Base-by-base conservation (phyloP, 2,329 filamentous ascomycete genomes). In the Cladosporium cucumerinum region DNA sequence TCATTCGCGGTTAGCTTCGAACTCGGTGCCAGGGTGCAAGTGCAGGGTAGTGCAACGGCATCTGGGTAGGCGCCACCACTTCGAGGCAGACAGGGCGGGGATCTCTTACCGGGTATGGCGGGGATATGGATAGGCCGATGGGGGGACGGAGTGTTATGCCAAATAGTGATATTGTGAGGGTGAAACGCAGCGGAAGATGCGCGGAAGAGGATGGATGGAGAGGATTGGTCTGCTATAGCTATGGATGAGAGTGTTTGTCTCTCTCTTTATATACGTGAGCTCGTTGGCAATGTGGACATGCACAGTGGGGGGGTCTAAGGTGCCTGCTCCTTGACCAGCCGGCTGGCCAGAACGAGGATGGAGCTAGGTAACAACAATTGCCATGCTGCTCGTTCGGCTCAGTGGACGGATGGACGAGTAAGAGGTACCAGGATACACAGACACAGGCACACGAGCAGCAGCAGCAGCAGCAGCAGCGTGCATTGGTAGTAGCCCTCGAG, bases 1-100 rank as follows among this genome's bases (percentile, higher is more conserved):
- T 62, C 60, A 62, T 62, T 51, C 55, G 55, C 25, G 48, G 59
- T 62, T 62, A 62, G 60, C 60, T 62, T 30, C 18, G 18, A 55
- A 36, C 34, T 46, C 36, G 36, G 55, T 36, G 25, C 55, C 32
- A 58, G 55, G 55, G 55, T 58, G 55, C 55, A 46, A n/a, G 32
- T 16, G 14, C 23, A 36, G 30, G 54, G 30, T 57, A 39, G 54
- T 32, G 54, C 32, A 25, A 34, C 32, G 55, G 34, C 55, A 58
- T 34, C 55, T 58, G 55, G 55, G 32, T 61, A 49, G 46, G 43
- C 58, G 43, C 49, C 25, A 54, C 26, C 51, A 18, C 51, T 46
- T 46, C 39, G 39, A 46, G 39, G 39, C 39, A 46, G 39, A 34
- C 49, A 51, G 26, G 49, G 60, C 48, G 32, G 58, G 58, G 58